Conservation (phyloP, 257 asterid species). For the Haberlea rhodopensis region DNA sequence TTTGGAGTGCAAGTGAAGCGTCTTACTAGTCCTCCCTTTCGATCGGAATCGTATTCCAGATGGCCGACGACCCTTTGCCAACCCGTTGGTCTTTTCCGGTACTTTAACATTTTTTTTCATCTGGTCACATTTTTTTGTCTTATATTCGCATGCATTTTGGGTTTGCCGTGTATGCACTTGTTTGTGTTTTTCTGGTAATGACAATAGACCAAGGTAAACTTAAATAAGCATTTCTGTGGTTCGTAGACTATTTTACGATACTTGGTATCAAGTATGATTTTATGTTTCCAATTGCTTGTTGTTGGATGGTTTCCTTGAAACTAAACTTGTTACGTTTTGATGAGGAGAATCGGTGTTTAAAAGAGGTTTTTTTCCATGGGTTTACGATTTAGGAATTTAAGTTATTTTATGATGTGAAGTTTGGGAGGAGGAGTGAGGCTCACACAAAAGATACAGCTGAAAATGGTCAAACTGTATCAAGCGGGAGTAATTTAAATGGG, state of each 20-base stretch:
- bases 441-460: conserved; percentile 41
- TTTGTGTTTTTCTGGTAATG: conserved; percentile 16
- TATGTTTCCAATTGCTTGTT: background rate
- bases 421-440: conserved; percentile 83
- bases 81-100: conserved; percentile 98
- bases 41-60: conserved; percentile 1
- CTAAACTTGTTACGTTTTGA: conserved; percentile 12
- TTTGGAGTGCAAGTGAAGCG: conserved; percentile 7
- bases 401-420: conserved; percentile 81
- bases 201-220: conserved; percentile 13
- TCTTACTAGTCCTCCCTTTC: background rate
- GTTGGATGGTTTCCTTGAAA: conserved; percentile 16
- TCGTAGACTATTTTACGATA: background rate
- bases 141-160: conserved; percentile 17
- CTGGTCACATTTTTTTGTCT: conserved; percentile 6
- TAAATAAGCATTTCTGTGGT: background rate
- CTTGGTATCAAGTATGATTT: background rate
- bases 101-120: conserved; percentile 12
- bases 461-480: conserved; percentile 34
- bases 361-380: conserved; percentile 32
- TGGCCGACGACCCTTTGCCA: conserved; percentile 85
- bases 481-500: conserved; percentile 36
- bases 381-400: conserved; percentile 70
- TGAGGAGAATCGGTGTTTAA: conserved; percentile 28
- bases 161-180: conserved; percentile 7